A percentile compares a stretch with the other conserved stretches of the same genome.
Conservation (phyloP, 23 red algal genomes). For the Gracilaria gracilis region DNA sequence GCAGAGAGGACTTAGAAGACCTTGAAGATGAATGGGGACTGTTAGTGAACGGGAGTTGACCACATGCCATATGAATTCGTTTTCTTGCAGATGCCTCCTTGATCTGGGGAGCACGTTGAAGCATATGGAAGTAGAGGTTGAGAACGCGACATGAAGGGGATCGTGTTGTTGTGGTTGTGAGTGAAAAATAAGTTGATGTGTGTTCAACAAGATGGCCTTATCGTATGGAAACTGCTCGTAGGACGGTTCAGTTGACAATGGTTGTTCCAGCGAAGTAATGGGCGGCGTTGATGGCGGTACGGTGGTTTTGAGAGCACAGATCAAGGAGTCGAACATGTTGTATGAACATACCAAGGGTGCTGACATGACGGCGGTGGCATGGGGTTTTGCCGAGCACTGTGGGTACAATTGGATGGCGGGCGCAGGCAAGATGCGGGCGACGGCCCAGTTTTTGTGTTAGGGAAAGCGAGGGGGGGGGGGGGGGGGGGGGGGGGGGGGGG, state of each 20-base stretch:
- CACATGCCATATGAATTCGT: slow-evolving; percentile 24
- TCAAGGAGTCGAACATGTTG: too few species aligned
- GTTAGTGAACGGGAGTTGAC: slow-evolving; percentile 1
- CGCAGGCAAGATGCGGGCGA: too few species aligned
- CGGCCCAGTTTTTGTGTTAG: too few species aligned
- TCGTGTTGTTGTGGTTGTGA: neutral
- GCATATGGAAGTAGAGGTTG: neutral
- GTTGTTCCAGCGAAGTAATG: neutral
- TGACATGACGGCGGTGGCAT: too few species aligned
- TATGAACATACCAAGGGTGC: too few species aligned
- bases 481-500: too few species aligned
- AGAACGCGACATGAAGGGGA: neutral
- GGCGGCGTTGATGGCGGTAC: neutral
- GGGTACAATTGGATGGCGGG: too few species aligned
- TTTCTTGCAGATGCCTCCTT: slow-evolving; percentile 1
- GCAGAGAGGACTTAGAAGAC: neutral
- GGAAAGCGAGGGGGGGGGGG: too few species aligned
- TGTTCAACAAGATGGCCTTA: neutral
- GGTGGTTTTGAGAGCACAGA: too few species aligned
- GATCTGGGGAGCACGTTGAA: neutral
- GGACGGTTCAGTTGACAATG: neutral
- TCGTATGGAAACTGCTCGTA: slow-evolving; percentile 8
- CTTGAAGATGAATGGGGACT: neutral
- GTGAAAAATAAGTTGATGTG: neutral
- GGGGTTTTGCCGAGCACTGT: too few species aligned